These are phyloP conservation scores for Inonotus hispidus DNA, from an alignment of 1,284 basidiomycete species.

Conservation along the genomic window DNA sequence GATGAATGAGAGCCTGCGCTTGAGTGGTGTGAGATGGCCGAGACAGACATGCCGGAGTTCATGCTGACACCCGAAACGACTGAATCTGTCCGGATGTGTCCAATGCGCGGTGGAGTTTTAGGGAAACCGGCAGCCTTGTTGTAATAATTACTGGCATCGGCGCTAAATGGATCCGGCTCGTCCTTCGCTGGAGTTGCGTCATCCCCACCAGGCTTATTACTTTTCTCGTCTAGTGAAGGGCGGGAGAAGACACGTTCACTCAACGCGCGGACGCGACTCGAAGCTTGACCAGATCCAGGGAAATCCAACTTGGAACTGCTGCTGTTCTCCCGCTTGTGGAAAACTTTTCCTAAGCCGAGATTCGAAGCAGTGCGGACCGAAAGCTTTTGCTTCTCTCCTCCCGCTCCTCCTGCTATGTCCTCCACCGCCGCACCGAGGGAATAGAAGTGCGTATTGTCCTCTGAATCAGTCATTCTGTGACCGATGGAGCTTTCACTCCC, in stretches of 20 bases:
- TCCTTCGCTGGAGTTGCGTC: conserved; percentile 40
- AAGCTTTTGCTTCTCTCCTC: conserved; percentile 3
- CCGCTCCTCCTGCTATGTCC: neutral
- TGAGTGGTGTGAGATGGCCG: conserved; percentile 9
- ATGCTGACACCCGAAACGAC: conserved; percentile 12
- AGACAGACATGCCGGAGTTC: conserved; percentile 12
- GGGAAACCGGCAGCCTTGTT: conserved; percentile 67
- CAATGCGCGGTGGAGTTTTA: conserved; percentile 49
- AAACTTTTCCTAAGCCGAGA: conserved; percentile 9
- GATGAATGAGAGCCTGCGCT: conserved; percentile 1
- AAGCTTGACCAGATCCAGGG: conserved; percentile 23
- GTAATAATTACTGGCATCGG: conserved; percentile 69
- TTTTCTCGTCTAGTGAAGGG: conserved; percentile 20
- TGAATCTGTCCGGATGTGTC: conserved; percentile 56
- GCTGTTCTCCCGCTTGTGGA: conserved; percentile 12
- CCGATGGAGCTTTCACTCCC: neutral
- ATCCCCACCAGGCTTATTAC: conserved; percentile 40
- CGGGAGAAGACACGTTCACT: conserved; percentile 52
- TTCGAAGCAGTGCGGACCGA: conserved; percentile 11
- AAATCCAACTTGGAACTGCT: conserved; percentile 27
- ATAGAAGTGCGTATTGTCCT: conserved; percentile 5
- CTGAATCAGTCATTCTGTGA: conserved; percentile 8
- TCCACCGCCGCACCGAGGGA: conserved; percentile 7
- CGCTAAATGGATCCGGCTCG: conserved; percentile 61
- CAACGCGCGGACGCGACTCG: conserved; percentile 45